phyloP scores from a whole-genome alignment of 2,329 filamentous ascomycete species.

The Pochonia chlamydosporia region DNA sequence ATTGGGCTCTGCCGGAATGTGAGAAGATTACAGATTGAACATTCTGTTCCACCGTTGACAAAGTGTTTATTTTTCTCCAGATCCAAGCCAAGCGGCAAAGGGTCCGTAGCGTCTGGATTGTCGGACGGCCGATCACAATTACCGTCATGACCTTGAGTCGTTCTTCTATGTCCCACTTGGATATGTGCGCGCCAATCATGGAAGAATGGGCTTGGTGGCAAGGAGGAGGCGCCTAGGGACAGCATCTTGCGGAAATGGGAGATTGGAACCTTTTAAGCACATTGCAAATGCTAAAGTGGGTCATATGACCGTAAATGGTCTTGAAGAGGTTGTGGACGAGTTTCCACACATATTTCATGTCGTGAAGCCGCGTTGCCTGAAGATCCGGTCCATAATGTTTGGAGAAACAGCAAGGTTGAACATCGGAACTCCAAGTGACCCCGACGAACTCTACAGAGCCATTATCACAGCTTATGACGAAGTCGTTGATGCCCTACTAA shows the following conservation, averaged over 20 bases:
- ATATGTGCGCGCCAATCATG: slow-evolving; percentile 10
- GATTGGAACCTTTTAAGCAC: slow-evolving; percentile 6
- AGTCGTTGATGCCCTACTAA: neutral
- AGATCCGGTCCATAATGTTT: neutral
- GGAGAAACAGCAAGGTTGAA: neutral
- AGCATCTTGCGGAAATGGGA: slow-evolving; percentile 8
- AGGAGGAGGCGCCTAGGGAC: neutral
- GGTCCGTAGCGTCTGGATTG: no score
- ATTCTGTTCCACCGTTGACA: neutral
- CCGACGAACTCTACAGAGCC: neutral
- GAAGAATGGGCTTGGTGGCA: neutral
- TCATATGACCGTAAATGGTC: slow-evolving; percentile 4
- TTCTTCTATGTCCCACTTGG: no score
- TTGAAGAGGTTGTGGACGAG: slow-evolving; percentile 5
- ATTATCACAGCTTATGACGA: neutral
- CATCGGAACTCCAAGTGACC: neutral
- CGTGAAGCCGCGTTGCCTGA: slow-evolving; percentile 13
- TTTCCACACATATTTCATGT: slow-evolving; percentile 12
- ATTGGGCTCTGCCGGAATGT: neutral
- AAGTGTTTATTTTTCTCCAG: no score
- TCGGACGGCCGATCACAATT: slow-evolving; percentile 18
- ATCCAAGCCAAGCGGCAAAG: no score
- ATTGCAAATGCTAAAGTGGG: slow-evolving; percentile 7
- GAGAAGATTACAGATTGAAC: neutral
- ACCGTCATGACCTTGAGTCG: slow-evolving; percentile 9